These are phyloP conservation scores for Coemansia sp. DNA, from an alignment of 192 early-diverging fungal species.

Conservation along the genomic window DNA sequence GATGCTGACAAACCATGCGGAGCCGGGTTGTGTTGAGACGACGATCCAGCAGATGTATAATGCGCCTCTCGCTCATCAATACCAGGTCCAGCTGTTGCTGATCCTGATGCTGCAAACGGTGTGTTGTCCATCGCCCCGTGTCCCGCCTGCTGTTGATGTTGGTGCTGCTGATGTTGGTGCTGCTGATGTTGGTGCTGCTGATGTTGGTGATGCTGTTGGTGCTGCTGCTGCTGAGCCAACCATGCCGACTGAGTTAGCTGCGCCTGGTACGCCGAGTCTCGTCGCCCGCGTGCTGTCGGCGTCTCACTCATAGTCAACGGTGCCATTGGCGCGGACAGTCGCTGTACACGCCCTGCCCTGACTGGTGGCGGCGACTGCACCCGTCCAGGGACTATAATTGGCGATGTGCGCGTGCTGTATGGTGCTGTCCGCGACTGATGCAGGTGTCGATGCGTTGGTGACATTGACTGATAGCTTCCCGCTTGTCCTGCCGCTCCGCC, in stretches of 20 bases:
- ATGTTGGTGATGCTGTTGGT: background rate
- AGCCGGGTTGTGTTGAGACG: background rate
- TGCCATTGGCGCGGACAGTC: background rate
- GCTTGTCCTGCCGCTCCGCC: background rate
- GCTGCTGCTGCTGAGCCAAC: background rate
- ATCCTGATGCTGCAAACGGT: background rate
- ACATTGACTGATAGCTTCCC: background rate
- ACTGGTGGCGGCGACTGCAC: conserved; percentile 2
- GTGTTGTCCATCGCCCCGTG: background rate
- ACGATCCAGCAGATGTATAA: conserved; percentile 15
- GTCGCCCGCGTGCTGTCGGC: background rate
- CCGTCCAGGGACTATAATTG: background rate
- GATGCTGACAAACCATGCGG: conserved; percentile 15
- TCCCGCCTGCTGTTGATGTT: background rate
- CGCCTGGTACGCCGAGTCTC: background rate
- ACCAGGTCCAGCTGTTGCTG: background rate
- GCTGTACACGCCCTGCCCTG: background rate
- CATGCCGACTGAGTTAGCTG: background rate
- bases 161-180: background rate
- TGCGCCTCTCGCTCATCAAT: conserved; percentile 13
- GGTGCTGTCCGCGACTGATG: conserved; percentile 15
- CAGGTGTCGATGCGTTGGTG: background rate
- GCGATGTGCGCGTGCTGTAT: conserved; percentile 16
- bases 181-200: background rate
- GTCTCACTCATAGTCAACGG: conserved; percentile 5